phyloP scores from a whole-genome alignment of 1,284 basidiomycete genomes.

The Mrakiaceae sp. region DNA sequence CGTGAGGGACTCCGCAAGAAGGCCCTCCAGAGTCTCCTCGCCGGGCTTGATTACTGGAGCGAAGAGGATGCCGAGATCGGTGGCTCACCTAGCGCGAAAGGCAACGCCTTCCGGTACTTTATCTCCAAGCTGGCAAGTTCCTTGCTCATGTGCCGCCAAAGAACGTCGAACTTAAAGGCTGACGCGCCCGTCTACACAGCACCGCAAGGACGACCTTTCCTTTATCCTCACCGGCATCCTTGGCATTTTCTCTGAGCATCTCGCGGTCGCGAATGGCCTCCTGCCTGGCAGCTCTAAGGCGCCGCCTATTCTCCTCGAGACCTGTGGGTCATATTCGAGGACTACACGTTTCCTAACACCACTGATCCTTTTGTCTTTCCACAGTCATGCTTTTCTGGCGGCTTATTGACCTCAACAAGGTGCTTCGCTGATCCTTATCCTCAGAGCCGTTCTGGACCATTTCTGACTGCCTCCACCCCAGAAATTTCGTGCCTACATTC shows the following conservation, averaged over 20 bases:
- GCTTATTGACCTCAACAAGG: slow-evolving; percentile 80
- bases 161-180: too few relatives aligned
- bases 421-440: slow-evolving; percentile 27
- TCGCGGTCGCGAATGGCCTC: slow-evolving; percentile 57
- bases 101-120: slow-evolving; percentile 83
- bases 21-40: slow-evolving; percentile 55
- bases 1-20: slow-evolving; percentile 51
- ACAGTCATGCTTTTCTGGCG: slow-evolving; percentile 80
- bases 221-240: slow-evolving; percentile 67
- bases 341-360: too few relatives aligned
- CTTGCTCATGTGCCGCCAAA: neutral
- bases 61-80: slow-evolving; percentile 46
- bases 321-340: slow-evolving; percentile 42
- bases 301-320: slow-evolving; percentile 67
- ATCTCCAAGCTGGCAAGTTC: slow-evolving; percentile 67
- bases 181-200: slow-evolving; percentile 39
- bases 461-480: slow-evolving; percentile 28
- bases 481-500: slow-evolving; percentile 80
- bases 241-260: slow-evolving; percentile 59
- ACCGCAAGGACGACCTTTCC: slow-evolving; percentile 73
- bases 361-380: too few relatives aligned
- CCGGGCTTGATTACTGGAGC: slow-evolving; percentile 69
- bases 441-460: slow-evolving; percentile 1
- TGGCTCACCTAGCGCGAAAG: slow-evolving; percentile 22
- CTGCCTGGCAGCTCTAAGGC: slow-evolving; percentile 71